Evolutionary conservation across 169 alveolate genomes (phyloP).

Genomic region (Plasmodium gonderi): DNA sequence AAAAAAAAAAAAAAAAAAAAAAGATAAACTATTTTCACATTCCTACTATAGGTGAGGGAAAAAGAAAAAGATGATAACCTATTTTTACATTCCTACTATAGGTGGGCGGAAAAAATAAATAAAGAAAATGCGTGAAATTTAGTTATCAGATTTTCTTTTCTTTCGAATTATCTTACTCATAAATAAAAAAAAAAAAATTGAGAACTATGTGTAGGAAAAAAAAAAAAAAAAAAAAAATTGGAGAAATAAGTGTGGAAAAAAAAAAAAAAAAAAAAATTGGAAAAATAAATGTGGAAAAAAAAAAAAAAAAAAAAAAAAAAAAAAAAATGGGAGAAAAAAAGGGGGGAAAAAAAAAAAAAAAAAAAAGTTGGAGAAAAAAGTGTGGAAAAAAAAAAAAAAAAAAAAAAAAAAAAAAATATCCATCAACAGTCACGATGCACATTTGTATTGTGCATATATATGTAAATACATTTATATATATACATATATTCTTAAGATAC

Average conservation of each 20-base stretch:
- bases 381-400: not conserved
- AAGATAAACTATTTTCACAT: not conserved
- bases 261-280: not conserved
- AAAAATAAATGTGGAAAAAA: too few relatives aligned
- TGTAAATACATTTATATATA: not conserved
- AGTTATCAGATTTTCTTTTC: not conserved
- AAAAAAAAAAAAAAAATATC: too few relatives aligned
- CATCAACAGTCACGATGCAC: constrained; percentile 3
- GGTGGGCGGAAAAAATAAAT: not conserved
- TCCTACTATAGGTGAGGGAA: not conserved
- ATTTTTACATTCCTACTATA: not conserved
- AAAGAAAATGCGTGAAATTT: too few relatives aligned
- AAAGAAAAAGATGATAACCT: not conserved
- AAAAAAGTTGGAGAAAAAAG: not conserved
- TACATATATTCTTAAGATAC: too few relatives aligned
- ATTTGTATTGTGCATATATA: too few relatives aligned
- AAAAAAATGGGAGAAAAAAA: not conserved
- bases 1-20: too few relatives aligned
- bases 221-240: too few relatives aligned
- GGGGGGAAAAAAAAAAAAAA: not conserved
- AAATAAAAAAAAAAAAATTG: not conserved
- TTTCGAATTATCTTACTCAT: not conserved
- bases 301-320: not conserved
- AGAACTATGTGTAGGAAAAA: too few relatives aligned
- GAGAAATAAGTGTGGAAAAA: not conserved